These are phyloP conservation scores for Phytophthora crassamura DNA, from an alignment of 352 stramenopile species.

Conservation along the genomic window DNA sequence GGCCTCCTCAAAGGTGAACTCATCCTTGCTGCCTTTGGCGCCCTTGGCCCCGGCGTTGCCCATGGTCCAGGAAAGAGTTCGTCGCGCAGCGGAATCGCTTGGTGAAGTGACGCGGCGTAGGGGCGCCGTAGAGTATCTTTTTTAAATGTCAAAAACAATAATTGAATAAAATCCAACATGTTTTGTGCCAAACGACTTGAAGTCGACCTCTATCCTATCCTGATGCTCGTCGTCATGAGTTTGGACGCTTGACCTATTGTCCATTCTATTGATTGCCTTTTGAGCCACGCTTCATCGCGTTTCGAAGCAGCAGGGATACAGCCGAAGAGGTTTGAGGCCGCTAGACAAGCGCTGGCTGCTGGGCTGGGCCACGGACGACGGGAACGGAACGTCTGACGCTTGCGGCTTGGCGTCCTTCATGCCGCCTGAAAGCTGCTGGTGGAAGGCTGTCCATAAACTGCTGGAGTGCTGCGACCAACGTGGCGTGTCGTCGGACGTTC, in stretches of 20 bases:
- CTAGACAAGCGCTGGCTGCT: not conserved
- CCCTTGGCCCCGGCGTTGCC: slow-evolving; percentile 59
- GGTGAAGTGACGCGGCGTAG: no score
- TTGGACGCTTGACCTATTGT: no score
- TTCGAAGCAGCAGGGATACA: not conserved
- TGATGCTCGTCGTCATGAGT: no score
- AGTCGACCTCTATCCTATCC: no score
- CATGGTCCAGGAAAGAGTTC: slow-evolving; percentile 35
- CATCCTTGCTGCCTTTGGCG: slow-evolving; percentile 77
- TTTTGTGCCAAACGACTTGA: no score
- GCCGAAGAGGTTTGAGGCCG: slow-evolving; percentile 15
- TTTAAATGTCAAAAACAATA: no score
- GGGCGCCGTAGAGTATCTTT: no score
- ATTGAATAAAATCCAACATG: no score
- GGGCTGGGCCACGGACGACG: not conserved
- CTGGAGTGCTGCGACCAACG: slow-evolving; percentile 3
- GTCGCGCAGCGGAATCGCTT: not conserved
- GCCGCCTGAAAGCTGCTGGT: not conserved
- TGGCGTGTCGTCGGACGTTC: not conserved
- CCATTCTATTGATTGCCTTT: no score
- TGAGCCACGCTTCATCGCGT: not conserved
- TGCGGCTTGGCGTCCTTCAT: not conserved
- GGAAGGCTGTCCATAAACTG: slow-evolving; percentile 4
- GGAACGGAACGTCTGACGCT: slow-evolving; percentile 1
- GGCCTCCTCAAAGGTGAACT: slow-evolving; percentile 81